phyloP scores from a whole-genome alignment of 306 rosid species.

The Luffa aegyptiaca region DNA sequence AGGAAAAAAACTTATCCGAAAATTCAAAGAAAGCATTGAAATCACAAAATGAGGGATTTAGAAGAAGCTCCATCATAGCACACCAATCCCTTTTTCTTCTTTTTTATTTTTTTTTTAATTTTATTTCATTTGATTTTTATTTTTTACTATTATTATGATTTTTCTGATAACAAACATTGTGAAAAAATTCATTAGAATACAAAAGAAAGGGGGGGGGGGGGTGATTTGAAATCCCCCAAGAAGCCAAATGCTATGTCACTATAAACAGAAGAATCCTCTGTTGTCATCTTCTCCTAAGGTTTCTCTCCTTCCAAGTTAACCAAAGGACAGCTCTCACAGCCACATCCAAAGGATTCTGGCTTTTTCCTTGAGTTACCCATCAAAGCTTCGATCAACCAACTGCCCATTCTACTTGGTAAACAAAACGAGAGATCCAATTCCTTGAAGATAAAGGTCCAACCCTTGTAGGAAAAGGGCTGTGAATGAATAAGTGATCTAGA shows the following conservation, averaged over 20 bases:
- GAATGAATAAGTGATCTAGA: no score
- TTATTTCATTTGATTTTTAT: no score
- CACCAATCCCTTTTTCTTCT: background rate
- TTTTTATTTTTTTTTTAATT: no score
- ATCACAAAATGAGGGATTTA: background rate
- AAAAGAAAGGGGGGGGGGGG: no score
- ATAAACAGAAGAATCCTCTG: background rate
- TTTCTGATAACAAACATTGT: background rate
- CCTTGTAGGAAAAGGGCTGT: background rate
- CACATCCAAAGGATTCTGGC: background rate
- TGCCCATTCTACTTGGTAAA: background rate
- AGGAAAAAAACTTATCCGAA: background rate
- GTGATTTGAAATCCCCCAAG: background rate
- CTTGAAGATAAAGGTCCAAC: background rate
- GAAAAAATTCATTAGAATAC: background rate
- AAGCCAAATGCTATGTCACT: background rate
- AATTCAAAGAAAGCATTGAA: background rate
- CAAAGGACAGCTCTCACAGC: background rate
- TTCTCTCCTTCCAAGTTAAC: background rate
- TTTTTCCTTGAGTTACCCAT: background rate
- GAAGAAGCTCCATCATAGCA: background rate
- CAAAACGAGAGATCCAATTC: background rate
- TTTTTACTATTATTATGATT: no score
- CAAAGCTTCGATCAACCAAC: background rate
- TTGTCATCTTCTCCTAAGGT: background rate